These are phyloP conservation scores for Phialophora tarda DNA, from an alignment of 2,329 filamentous ascomycete species.

Conservation along the genomic window DNA sequence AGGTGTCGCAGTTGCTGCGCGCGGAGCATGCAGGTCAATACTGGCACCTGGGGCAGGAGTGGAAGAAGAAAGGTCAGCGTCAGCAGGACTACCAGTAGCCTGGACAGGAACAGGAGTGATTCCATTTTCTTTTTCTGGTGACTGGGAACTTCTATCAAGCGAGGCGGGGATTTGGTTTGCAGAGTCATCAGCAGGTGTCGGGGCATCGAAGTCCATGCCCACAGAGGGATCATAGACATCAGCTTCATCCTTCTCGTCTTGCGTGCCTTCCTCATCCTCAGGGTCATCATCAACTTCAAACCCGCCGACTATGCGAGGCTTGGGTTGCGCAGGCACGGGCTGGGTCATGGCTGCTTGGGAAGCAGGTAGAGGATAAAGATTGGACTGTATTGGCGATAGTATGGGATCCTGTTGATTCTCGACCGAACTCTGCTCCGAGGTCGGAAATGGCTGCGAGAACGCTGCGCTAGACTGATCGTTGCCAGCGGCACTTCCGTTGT, in stretches of 20 bases:
- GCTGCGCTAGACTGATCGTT: conserved; percentile 6
- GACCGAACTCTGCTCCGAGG: conserved; percentile 29
- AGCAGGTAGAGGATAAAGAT: conserved; percentile 33
- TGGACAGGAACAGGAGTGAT: conserved; percentile 48
- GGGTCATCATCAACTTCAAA: conserved; percentile 69
- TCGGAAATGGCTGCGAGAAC: conserved; percentile 15
- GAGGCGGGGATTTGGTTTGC: conserved; percentile 21
- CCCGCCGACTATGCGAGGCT: conserved; percentile 57
- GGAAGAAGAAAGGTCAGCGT: conserved; percentile 46
- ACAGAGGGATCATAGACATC: conserved; percentile 41
- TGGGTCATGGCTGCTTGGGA: conserved; percentile 28
- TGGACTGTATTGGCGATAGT: conserved; percentile 37
- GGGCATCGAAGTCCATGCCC: conserved; percentile 35
- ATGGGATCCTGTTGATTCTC: conserved; percentile 32
- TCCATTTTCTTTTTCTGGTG: conserved; percentile 64
- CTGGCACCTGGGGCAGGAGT: conserved; percentile 54
- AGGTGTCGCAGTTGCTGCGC: conserved; percentile 49
- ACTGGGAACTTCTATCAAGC: conserved; percentile 57
- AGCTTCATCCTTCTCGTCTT: conserved; percentile 39
- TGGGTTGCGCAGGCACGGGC: conserved; percentile 49
- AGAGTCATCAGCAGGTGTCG: conserved; percentile 35
- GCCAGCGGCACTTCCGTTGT: conserved; percentile 10
- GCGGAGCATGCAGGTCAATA: conserved; percentile 52
- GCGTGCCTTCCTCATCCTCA: conserved; percentile 51
- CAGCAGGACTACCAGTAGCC: conserved; percentile 57